Evolutionary conservation across 73 alveolate genomes (phyloP).

Genomic region (Symbiodinium natans): DNA sequence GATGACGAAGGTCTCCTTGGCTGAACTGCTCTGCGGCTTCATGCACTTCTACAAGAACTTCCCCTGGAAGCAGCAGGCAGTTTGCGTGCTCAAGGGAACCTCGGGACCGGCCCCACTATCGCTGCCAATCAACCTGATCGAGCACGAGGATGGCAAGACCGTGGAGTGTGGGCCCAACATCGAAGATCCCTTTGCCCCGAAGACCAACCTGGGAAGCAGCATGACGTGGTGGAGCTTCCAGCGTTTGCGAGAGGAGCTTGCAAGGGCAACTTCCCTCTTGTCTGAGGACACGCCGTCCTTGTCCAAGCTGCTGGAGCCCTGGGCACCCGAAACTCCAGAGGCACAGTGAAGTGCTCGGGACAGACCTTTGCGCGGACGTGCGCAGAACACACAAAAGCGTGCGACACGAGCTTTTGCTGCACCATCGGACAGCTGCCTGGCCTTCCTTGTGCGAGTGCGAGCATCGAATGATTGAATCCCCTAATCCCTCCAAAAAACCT

Average conservation of each 20-base stretch:
- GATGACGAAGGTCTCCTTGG: neutral
- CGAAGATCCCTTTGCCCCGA: constrained; percentile 79
- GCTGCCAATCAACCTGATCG: constrained; percentile 68
- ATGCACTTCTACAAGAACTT: constrained; percentile 46
- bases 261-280: constrained; percentile 56
- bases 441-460: too few relatives aligned
- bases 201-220: constrained; percentile 79
- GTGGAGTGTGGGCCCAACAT: constrained; percentile 85
- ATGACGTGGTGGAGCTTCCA: constrained; percentile 91
- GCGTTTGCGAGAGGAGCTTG: constrained; percentile 85
- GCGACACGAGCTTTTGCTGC: too few relatives aligned
- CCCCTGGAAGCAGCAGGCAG: constrained; percentile 66
- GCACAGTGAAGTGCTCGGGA: too few relatives aligned
- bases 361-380: too few relatives aligned
- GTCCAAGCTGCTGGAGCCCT: constrained; percentile 71
- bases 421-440: too few relatives aligned
- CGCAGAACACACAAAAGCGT: too few relatives aligned
- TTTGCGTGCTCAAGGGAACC: constrained; percentile 37
- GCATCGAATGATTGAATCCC: too few relatives aligned
- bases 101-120: constrained; percentile 46
- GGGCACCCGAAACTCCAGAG: constrained; percentile 63
- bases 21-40: constrained; percentile 16
- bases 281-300: constrained; percentile 4
- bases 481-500: too few relatives aligned
- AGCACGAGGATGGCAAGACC: constrained; percentile 70